Evolutionary conservation across 192 early-diverging fungal species (phyloP).

Genomic region (Backusella macrospora): DNA sequence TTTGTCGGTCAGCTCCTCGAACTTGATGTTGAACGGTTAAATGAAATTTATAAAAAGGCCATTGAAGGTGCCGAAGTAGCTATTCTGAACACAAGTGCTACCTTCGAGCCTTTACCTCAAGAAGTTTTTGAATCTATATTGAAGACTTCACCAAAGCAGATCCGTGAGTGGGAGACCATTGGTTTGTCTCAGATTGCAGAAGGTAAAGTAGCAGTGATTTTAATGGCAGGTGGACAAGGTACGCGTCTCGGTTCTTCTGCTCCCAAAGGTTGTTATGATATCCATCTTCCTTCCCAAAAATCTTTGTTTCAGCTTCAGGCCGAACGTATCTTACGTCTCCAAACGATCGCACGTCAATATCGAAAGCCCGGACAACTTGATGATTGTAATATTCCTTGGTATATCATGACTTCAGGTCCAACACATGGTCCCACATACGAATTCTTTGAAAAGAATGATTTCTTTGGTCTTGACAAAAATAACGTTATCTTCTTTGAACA

Average conservation of each 20-base stretch:
- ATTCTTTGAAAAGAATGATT: constrained; percentile 81
- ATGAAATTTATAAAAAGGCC: constrained; percentile 82
- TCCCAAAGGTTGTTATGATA: constrained; percentile 96
- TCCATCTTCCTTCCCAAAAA: constrained; percentile 86
- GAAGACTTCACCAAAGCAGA: constrained; percentile 53
- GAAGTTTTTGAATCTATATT: constrained; percentile 69
- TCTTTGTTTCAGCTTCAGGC: constrained; percentile 94
- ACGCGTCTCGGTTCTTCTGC: constrained; percentile 79
- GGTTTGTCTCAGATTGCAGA: constrained; percentile 82
- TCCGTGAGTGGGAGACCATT: constrained; percentile 67
- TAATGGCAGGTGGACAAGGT: constrained; percentile 92
- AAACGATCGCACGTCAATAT: constrained; percentile 58
- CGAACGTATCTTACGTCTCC: constrained; percentile 86
- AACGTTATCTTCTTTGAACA: constrained; percentile 98
- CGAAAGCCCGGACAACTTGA: constrained; percentile 34
- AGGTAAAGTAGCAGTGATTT: constrained; percentile 91
- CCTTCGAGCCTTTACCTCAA: constrained; percentile 76
- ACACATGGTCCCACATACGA: constrained; percentile 77
- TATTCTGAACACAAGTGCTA: constrained; percentile 35
- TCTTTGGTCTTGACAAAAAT: constrained; percentile 83
- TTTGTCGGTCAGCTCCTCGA: constrained; percentile 68
- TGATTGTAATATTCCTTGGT: constrained; percentile 88
- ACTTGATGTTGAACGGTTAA: constrained; percentile 81
- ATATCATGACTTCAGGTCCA: constrained; percentile 97
- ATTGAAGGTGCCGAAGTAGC: constrained; percentile 52